Conservation (phyloP, 2,329 filamentous ascomycete genomes). For the Leptoxyphium fumago region DNA sequence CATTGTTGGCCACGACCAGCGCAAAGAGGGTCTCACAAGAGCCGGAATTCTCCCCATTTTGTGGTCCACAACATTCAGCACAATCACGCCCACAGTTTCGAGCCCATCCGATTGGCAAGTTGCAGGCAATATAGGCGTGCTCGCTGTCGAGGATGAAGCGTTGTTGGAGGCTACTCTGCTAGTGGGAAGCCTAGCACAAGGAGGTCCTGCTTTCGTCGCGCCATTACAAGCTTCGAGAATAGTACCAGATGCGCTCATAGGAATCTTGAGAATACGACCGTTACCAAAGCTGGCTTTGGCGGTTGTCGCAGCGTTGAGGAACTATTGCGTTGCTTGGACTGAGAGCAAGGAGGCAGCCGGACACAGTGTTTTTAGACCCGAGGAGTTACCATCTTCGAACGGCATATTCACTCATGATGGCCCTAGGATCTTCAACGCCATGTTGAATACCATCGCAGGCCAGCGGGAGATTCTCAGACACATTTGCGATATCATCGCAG, state of each 20-base stretch:
- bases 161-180: conserved; percentile 70
- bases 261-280: conserved; percentile 50
- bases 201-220: conserved; percentile 67
- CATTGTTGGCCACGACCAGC: conserved; percentile 71
- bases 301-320: conserved; percentile 59
- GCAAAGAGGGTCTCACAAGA: conserved; percentile 66
- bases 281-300: conserved; percentile 54
- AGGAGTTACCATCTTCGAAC: not conserved
- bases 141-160: conserved; percentile 48
- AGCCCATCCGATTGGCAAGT: conserved; percentile 27
- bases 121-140: conserved; percentile 32
- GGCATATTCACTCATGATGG: not conserved
- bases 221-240: conserved; percentile 45
- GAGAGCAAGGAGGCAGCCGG: conserved; percentile 16
- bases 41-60: conserved; percentile 53
- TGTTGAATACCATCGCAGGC: not conserved
- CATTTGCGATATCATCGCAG: not conserved
- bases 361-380: not conserved
- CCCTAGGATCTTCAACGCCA: not conserved
- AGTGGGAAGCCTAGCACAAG: conserved; percentile 71
- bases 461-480: not conserved
- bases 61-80: not conserved
- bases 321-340: conserved; percentile 49
- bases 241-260: conserved; percentile 42
- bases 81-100: conserved; percentile 32